phyloP scores from a whole-genome alignment of 768 basidiomycete species.

The Mycena epipterygia region DNA sequence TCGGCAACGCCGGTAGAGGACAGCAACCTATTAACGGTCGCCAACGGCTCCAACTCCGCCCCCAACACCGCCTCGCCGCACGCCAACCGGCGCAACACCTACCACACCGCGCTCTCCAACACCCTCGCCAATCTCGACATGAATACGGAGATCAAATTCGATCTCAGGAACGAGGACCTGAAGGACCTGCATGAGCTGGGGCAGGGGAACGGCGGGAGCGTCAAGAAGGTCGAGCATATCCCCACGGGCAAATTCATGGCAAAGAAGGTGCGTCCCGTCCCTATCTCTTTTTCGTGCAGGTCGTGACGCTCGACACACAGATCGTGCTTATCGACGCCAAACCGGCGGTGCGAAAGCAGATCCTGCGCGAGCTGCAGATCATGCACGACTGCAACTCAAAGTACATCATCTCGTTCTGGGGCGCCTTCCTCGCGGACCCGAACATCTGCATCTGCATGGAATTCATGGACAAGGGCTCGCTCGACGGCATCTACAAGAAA shows the following conservation, averaged over 20 bases:
- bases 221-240: constrained; percentile 94
- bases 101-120: constrained; percentile 84
- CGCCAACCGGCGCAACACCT: constrained; percentile 74
- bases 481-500: constrained; percentile 96
- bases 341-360: constrained; percentile 96
- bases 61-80: constrained; percentile 63
- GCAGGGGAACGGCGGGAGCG: constrained; percentile 97
- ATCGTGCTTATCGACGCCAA: constrained; percentile 98
- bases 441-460: constrained; percentile 99
- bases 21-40: constrained; percentile 63
- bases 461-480: constrained; percentile 92
- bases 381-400: constrained; percentile 97
- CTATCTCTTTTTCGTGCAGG: not conserved
- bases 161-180: constrained; percentile 91
- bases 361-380: constrained; percentile 96
- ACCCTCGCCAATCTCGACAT: constrained; percentile 90
- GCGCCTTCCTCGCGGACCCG: constrained; percentile 96
- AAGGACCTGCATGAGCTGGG: constrained; percentile 93
- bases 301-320: constrained; percentile 54
- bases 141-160: constrained; percentile 87
- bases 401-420: constrained; percentile 97
- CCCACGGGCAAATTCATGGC: constrained; percentile 97
- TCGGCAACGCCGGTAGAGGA: constrained; percentile 59
- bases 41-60: constrained; percentile 65
- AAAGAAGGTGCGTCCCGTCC: constrained; percentile 81